Evolutionary conservation across 176 grass and related monocot genomes (phyloP).

Genomic region (Lolium perenne): DNA sequence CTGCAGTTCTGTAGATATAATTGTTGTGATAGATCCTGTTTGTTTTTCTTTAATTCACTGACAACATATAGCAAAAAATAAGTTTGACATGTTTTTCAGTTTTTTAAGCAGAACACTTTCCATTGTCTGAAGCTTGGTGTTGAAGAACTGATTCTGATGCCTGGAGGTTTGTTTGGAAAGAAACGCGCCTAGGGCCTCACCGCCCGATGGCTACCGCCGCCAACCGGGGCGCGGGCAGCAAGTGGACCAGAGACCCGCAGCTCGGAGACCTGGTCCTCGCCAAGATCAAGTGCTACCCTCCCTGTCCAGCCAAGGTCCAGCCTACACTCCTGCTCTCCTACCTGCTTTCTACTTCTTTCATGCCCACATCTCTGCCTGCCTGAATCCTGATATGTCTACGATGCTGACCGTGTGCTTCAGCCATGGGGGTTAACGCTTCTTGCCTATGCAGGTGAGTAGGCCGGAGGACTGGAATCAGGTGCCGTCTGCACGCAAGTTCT

Average conservation of each 20-base stretch:
- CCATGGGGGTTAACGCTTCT: constrained; percentile 13
- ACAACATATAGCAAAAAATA: too few species aligned
- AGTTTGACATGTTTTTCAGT: too few species aligned
- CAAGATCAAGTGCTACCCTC: constrained; percentile 94
- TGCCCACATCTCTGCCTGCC: background rate
- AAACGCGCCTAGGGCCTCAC: too few species aligned
- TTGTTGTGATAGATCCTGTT: too few species aligned
- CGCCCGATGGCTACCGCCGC: too few species aligned
- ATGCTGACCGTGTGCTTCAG: background rate
- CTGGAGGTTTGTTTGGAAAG: too few species aligned
- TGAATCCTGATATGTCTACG: constrained; percentile 17
- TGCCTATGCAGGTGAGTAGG: constrained; percentile 73
- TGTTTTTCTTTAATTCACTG: too few species aligned
- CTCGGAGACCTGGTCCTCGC: constrained; percentile 94
- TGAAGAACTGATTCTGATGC: too few species aligned
- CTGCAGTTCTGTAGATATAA: too few species aligned
- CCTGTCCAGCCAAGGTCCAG: constrained; percentile 85
- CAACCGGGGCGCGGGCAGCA: too few species aligned
- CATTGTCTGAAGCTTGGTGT: too few species aligned
- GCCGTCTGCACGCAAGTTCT: constrained; percentile 71
- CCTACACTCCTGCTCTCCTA: constrained; percentile 19
- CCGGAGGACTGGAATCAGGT: constrained; percentile 64
- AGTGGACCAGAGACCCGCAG: constrained; percentile 68
- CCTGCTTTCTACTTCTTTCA: background rate
- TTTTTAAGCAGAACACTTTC: too few species aligned